Conservation (phyloP, 768 basidiomycete genomes). For the Sporobolomyces roseus region DNA sequence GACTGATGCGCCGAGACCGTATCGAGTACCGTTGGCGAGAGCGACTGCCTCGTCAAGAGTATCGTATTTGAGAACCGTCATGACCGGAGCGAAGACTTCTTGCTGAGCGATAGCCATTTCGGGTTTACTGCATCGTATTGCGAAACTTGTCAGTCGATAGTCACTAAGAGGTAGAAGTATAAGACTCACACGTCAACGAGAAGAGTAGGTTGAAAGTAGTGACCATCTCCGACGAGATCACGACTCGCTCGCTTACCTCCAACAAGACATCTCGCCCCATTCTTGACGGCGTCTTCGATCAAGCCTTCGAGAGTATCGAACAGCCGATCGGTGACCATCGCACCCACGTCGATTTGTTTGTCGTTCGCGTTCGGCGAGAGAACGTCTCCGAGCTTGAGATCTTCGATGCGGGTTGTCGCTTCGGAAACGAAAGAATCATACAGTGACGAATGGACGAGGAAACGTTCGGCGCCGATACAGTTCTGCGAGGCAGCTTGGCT, state of each 20-base stretch:
- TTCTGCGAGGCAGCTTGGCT: slow-evolving; percentile 94
- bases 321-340: slow-evolving; percentile 73
- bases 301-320: slow-evolving; percentile 64
- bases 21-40: slow-evolving; percentile 81
- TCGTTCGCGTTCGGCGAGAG: slow-evolving; percentile 3
- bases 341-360: slow-evolving; percentile 63
- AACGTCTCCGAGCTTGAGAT: slow-evolving; percentile 44
- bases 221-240: slow-evolving; percentile 64
- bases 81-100: slow-evolving; percentile 74
- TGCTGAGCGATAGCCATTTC: slow-evolving; percentile 36
- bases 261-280: slow-evolving; percentile 61
- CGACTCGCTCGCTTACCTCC: slow-evolving; percentile 69
- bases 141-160: too few species aligned
- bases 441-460: slow-evolving; percentile 75
- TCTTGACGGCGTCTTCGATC: slow-evolving; percentile 63
- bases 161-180: neutral
- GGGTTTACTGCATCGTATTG: slow-evolving; percentile 15
- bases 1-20: slow-evolving; percentile 88
- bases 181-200: slow-evolving; percentile 63
- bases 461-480: slow-evolving; percentile 91
- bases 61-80: slow-evolving; percentile 77
- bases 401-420: slow-evolving; percentile 49
- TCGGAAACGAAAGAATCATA: slow-evolving; percentile 70
- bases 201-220: slow-evolving; percentile 83
- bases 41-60: slow-evolving; percentile 76